Evolutionary conservation across 2,329 filamentous ascomycete species (phyloP).

Genomic region (Paecilomyces formosus): DNA sequence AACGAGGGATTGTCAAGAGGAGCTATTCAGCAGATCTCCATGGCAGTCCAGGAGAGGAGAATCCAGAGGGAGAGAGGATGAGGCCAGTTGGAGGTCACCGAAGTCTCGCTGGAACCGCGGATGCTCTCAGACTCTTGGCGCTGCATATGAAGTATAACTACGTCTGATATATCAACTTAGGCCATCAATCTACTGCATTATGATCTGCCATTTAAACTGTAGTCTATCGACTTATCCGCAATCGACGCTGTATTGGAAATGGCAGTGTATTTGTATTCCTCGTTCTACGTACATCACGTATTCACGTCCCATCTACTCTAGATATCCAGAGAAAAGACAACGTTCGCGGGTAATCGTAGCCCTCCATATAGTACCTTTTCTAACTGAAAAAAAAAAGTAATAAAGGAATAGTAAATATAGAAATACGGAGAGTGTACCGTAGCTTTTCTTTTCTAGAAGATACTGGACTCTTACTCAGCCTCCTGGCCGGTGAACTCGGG

Average conservation of each 20-base stretch:
- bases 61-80: background rate
- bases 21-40: background rate
- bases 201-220: background rate
- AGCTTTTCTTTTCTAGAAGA: background rate
- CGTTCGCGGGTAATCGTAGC: background rate
- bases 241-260: background rate
- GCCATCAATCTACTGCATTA: background rate
- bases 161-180: too few species aligned
- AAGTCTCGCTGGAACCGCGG: background rate
- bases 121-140: background rate
- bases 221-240: too few species aligned
- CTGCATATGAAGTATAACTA: background rate
- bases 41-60: background rate
- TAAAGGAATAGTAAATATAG: background rate
- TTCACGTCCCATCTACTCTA: background rate
- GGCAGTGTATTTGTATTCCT: background rate
- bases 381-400: too few species aligned
- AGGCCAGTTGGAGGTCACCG: background rate
- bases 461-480: constrained; percentile 31
- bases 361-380: background rate
- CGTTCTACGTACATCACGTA: background rate
- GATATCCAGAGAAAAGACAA: background rate
- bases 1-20: background rate
- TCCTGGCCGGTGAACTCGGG: constrained; percentile 78
- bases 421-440: background rate